Base-by-base conservation (phyloP, 495 filamentous ascomycete species). In the Aspergillus nidulans region DNA sequence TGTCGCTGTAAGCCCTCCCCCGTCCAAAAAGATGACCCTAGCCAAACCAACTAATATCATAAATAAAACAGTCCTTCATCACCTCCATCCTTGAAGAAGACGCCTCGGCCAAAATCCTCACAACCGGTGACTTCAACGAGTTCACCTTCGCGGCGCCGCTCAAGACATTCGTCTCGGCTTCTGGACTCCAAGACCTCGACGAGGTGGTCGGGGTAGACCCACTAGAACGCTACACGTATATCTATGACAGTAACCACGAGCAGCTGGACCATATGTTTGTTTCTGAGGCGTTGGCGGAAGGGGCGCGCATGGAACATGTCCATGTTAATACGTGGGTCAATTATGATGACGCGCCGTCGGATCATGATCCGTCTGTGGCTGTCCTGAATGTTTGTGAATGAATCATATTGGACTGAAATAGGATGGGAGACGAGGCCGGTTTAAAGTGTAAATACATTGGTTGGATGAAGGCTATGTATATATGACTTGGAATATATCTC, bases 51-150 rank as follows among this genome's bases (percentile, higher is more conserved):
- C 43, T 3, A 30, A 10, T 40, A n/a, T n/a, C n/a, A n/a, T 13
- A 43, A 8, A 16, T 21, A 34, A 13, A 50, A 8, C 46, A 69
- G 63, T 55, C 53, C 18, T 78, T 79, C 39, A 61, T 74, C 19
- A 41, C 63, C 1, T 13, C 67, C 13, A 74, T 86, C 49, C 71
- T 85, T 8, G 56, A 52, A 1, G 38, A 68, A 13, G 70, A 81
- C 56, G 46, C 57, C 2, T 38, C 63, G 1, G 82, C 82, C 0
- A 58, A 60, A 7, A 66, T 86, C 30, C 64, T 83, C 18, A 63
- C 73, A 0, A 70, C 76, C 0, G 84, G 84, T 10, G 82, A 86
- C 60, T 87, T 80, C 64, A 85, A 87, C 73, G 84, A 87, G 67
- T 86, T 83, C 58, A 55, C 73, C 1, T 82, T 81, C 56, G 81